Evolutionary conservation across 805 yeast genomes (phyloP), one percentile per base, ranked within the genome.

Genomic region (Starmerella ratchasimensis): DNA sequence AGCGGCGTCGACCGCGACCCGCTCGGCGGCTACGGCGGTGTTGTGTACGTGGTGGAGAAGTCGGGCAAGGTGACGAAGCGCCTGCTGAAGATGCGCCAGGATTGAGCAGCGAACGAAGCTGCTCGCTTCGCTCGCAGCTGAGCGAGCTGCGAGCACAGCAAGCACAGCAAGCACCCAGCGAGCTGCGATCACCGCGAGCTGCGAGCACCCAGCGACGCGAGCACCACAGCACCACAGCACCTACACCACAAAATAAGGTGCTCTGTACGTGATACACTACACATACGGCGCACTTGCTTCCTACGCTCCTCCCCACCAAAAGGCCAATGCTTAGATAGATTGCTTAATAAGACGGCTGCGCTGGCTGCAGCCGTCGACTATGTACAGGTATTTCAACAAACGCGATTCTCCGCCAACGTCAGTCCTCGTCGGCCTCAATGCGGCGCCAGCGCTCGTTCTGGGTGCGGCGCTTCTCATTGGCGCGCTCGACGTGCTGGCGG

Each of bases 1-100:
- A 83, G 80, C 57, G 97, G 95, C 15, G 93, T 80, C 26, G 98
- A 90, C 61, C 80, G 98, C 68, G 98, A 90, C 61, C 94, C 96
- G 5, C 68, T 90, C 41, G 77, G 93, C 22, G 99, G 99, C 48
- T 90, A 96, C 95, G 98, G 98, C 54, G 95, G 94, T 7, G 80
- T 82, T 14, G 97, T 90, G 18, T 88, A 88, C 61, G 65, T 90
- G 38, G 73, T 90, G 15, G 52, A 49, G 25, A 47, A 48, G 39
- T 25, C 28, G n/a, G 97, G 88, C 57, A 80, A 82, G 60, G 93
- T 90, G 41, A 71, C 75, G 38, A 84, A 78, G 64, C 74, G 93
- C 55, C 74, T 80, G 52, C 72, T 90, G 62, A 86, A 78, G 65
- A 83, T 95, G 40, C 79, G 98, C 61, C 97, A 88, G 67, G 99